phyloP scores from a whole-genome alignment of 345 rosid species.

The Melaleuca alternifolia region DNA sequence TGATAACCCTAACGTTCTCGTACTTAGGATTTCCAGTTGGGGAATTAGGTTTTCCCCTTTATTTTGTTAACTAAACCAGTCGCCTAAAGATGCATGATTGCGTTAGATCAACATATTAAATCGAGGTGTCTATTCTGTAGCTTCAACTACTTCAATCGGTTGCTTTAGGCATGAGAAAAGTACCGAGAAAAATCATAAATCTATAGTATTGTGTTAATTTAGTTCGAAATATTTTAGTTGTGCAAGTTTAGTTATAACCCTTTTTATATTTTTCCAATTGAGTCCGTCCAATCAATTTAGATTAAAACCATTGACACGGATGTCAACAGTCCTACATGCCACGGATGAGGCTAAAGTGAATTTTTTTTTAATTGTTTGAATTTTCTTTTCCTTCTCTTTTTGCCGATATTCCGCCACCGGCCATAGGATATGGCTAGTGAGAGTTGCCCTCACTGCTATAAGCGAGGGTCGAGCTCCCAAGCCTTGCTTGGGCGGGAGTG shows the following conservation, averaged over 20 bases:
- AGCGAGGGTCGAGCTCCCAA: too few relatives aligned
- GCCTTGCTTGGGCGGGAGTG: too few relatives aligned
- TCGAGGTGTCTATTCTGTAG: neutral
- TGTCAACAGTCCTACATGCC: rapidly evolving
- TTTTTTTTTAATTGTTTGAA: neutral
- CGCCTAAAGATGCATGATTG: neutral
- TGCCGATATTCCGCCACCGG: neutral
- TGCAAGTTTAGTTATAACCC: rapidly evolving
- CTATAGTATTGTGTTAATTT: neutral
- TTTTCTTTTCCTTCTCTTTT: too few relatives aligned
- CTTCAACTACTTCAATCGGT: neutral
- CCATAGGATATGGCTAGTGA: too few relatives aligned
- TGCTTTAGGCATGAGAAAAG: neutral
- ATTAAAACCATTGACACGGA: rapidly evolving
- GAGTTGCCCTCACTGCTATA: too few relatives aligned
- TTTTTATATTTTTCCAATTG: neutral
- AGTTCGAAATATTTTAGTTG: rapidly evolving
- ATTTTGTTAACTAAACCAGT: neutral
- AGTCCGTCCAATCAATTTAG: neutral
- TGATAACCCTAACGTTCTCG: neutral
- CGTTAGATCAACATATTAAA: neutral
- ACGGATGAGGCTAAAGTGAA: rapidly evolving
- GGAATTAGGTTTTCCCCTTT: neutral
- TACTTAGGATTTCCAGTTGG: neutral
- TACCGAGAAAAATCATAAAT: rapidly evolving